These are phyloP conservation scores for Eucalyptus caleyi DNA, from an alignment of 345 rosid species.

Conservation along the genomic window DNA sequence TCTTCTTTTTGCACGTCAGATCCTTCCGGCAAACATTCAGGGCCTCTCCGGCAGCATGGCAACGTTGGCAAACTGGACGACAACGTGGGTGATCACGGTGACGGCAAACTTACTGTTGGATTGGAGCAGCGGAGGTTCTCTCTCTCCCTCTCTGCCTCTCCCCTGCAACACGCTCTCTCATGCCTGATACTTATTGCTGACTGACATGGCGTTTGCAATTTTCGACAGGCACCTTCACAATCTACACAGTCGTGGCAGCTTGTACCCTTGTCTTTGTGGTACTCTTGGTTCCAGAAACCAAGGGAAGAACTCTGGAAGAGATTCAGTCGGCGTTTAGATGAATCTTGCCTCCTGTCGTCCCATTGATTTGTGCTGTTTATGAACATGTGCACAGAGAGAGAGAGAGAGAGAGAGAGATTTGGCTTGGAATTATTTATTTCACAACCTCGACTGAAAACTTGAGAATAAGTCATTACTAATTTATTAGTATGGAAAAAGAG, in stretches of 20 bases:
- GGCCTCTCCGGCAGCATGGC: conserved; percentile 36
- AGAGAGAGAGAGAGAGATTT: not conserved
- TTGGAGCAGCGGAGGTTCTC: conserved; percentile 32
- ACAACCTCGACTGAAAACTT: not conserved
- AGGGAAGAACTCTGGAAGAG: conserved; percentile 63
- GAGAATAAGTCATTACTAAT: not conserved
- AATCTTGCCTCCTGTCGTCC: not conserved
- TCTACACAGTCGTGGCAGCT: conserved; percentile 28
- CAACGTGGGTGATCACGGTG: conserved; percentile 16
- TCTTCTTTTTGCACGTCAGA: conserved; percentile 18
- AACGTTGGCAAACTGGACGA: conserved; percentile 21
- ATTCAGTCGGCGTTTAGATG: conserved; percentile 57
- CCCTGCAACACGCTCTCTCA: not conserved
- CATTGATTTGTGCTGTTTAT: not conserved
- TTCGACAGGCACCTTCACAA: conserved; percentile 41
- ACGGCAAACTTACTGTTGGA: conserved; percentile 25
- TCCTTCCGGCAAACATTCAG: conserved; percentile 42
- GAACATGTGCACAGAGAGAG: not conserved
- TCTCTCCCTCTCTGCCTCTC: not conserved
- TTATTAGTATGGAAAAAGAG: not conserved
- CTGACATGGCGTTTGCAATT: not conserved
- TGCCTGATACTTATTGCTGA: not conserved
- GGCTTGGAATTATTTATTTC: not conserved
- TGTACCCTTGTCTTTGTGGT: conserved; percentile 29
- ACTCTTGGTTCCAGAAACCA: conserved; percentile 57